Percentiles rank a stretch among this genome's conserved stretches.
phyloP scores from a whole-genome alignment of 495 filamentous ascomycete species.

The Aspergillus leporis region DNA sequence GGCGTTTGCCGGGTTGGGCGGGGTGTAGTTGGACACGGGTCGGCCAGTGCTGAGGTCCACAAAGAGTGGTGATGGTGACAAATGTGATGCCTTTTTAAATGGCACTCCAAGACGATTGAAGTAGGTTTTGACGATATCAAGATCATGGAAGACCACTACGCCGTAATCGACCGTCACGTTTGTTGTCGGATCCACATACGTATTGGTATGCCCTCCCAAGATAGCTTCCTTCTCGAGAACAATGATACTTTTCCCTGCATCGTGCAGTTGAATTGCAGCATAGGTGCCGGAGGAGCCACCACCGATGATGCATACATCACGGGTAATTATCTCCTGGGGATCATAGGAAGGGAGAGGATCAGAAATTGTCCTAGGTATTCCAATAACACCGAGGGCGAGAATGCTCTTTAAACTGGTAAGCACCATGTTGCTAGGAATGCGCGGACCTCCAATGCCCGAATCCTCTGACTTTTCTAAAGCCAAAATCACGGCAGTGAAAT shows the following conservation, averaged over 20 bases:
- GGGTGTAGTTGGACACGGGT: too few species aligned
- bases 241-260: slow-evolving; percentile 36
- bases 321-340: too few species aligned
- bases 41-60: too few species aligned
- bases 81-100: background rate
- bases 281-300: slow-evolving; percentile 47
- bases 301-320: slow-evolving; percentile 46
- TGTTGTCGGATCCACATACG: slow-evolving; percentile 41
- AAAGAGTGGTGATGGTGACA: background rate
- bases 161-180: slow-evolving; percentile 40
- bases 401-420: too few species aligned
- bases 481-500: too few species aligned
- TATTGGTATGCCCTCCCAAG: slow-evolving; percentile 48
- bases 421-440: too few species aligned
- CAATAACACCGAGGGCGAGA: too few species aligned
- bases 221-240: slow-evolving; percentile 39
- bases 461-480: too few species aligned
- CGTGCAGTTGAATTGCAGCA: slow-evolving; percentile 35
- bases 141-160: slow-evolving; percentile 37
- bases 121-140: slow-evolving; percentile 33
- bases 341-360: too few species aligned
- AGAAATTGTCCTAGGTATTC: too few species aligned
- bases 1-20: background rate
- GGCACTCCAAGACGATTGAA: slow-evolving; percentile 14
- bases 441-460: too few species aligned